Conservation (phyloP, 768 basidiomycete species). For the Trametes cingulata region DNA sequence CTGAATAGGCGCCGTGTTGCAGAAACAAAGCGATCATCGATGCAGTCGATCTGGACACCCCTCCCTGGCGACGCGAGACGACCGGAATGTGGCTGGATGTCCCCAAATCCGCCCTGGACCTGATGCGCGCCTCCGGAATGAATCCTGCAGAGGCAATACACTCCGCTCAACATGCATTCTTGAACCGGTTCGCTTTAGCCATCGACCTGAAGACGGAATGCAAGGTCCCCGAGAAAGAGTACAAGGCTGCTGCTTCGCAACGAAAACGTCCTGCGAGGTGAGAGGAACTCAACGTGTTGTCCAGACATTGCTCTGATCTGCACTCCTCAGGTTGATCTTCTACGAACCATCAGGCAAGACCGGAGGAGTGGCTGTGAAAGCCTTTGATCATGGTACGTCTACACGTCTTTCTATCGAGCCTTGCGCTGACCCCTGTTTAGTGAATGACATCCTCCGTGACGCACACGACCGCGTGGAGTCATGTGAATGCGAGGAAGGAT, state of each 20-base stretch:
- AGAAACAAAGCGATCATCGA: constrained; percentile 72
- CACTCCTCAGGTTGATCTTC: constrained; percentile 63
- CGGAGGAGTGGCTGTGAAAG: constrained; percentile 75
- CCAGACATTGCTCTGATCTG: not conserved
- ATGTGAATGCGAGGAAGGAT: constrained; percentile 73
- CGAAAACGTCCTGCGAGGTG: constrained; percentile 74
- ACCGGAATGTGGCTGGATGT: constrained; percentile 83
- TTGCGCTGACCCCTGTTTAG: constrained; percentile 34
- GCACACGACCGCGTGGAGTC: constrained; percentile 57
- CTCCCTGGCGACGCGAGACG: constrained; percentile 72
- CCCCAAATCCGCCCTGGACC: constrained; percentile 49
- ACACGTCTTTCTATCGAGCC: not conserved
- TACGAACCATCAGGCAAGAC: constrained; percentile 71
- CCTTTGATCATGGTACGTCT: constrained; percentile 74
- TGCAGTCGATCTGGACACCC: constrained; percentile 73
- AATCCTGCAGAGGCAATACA: constrained; percentile 82
- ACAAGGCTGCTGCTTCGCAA: constrained; percentile 47
- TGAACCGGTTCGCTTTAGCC: constrained; percentile 73
- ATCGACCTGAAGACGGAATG: constrained; percentile 81
- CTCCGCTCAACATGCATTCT: constrained; percentile 79
- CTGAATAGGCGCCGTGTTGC: not conserved
- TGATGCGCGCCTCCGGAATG: constrained; percentile 56
- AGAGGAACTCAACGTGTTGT: not conserved
- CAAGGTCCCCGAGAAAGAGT: constrained; percentile 76
- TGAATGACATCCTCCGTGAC: constrained; percentile 53